Conservation (phyloP, 139 green algal genomes). For the Closterium sp. region DNA sequence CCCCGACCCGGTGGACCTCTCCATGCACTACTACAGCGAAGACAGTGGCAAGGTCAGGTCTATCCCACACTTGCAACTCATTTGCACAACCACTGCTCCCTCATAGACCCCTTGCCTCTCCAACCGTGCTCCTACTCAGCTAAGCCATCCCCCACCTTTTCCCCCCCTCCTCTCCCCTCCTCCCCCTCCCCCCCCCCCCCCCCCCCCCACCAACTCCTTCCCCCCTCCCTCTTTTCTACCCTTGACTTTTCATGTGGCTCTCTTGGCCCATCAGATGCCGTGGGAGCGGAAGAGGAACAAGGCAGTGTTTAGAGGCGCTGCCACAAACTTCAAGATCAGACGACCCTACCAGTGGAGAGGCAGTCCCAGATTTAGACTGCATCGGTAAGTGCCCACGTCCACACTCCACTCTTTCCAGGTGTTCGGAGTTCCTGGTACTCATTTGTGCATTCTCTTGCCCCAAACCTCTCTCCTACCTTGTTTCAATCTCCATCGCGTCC, state of each 20-base stretch:
- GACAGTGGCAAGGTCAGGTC: not conserved
- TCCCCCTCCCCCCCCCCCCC: not conserved
- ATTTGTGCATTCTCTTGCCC: not conserved
- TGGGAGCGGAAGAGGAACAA: constrained; percentile 18
- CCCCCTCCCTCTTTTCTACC: not conserved
- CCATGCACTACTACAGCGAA: constrained; percentile 3
- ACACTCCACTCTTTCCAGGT: not conserved
- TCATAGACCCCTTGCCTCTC: no score
- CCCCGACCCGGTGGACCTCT: constrained; percentile 34
- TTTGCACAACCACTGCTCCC: not conserved
- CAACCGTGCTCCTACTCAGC: no score
- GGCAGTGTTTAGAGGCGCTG: constrained; percentile 30
- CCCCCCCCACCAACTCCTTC: not conserved
- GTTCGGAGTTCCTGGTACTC: not conserved
- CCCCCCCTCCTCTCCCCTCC: no score
- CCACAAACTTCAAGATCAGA: constrained; percentile 33
- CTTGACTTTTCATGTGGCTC: not conserved
- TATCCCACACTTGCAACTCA: not conserved
- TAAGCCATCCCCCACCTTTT: not conserved
- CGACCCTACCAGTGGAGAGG: constrained; percentile 13
- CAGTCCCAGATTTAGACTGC: constrained; percentile 15
- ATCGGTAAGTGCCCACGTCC: not conserved
- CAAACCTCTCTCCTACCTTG: not conserved
- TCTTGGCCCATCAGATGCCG: not conserved
- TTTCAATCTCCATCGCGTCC: not conserved